A percentile compares a stretch with the other conserved stretches of the same genome.
Conservation (phyloP, 2,329 filamentous ascomycete species). For the Diaporthe ilicicola region DNA sequence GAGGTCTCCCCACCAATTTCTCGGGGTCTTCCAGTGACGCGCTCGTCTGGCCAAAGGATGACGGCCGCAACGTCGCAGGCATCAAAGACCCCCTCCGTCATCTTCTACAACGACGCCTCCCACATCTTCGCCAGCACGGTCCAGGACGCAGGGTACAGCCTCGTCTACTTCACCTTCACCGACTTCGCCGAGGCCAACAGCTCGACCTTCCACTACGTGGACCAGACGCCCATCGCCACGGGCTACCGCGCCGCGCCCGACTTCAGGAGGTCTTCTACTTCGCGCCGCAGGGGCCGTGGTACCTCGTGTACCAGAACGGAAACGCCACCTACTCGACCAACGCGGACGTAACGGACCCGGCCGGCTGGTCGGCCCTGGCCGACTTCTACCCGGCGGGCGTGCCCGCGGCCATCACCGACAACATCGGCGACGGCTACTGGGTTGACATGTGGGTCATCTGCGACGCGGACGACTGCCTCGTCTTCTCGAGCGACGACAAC, state of each 20-base stretch:
- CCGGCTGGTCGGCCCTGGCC: background rate
- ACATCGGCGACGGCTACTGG: background rate
- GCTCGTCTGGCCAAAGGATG: background rate
- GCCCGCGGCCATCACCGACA: background rate
- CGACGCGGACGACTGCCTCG: background rate
- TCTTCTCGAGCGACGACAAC: background rate
- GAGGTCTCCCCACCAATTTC: background rate
- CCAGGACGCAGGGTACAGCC: background rate
- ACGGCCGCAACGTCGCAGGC: background rate
- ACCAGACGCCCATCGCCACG: background rate
- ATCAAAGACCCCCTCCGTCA: background rate
- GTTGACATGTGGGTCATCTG: background rate
- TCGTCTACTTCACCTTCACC: background rate
- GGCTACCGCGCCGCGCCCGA: background rate
- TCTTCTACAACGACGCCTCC: background rate
- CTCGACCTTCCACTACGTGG: background rate
- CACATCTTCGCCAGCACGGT: background rate
- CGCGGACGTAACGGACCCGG: background rate
- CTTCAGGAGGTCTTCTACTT: constrained; percentile 2
- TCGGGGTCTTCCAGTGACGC: background rate
- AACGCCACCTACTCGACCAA: background rate
- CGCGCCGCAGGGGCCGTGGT: background rate
- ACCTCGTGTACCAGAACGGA: background rate
- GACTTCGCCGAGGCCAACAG: background rate
- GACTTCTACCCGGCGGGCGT: background rate